Evolutionary conservation across 306 rosid species (phyloP).

Genomic region (Dryas drummondii): DNA sequence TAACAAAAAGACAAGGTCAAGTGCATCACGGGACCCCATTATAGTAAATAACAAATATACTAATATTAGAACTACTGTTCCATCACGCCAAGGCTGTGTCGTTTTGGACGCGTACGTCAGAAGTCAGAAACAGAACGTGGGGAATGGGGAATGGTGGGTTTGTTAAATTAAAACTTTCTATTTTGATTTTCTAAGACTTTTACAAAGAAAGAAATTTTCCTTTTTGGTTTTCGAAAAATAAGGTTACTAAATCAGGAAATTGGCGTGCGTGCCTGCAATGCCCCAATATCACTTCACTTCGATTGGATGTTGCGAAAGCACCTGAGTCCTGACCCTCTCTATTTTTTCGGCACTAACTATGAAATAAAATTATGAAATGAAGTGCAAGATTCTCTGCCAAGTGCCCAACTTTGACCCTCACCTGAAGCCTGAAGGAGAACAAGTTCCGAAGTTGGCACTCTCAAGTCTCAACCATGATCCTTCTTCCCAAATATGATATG

Average conservation of each 20-base stretch:
- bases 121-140: background rate
- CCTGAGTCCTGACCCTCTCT: background rate
- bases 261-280: background rate
- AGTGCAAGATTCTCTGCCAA: background rate
- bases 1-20: conserved; percentile 10
- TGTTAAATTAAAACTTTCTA: no score
- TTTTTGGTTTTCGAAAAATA: conserved; percentile 31
- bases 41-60: no score
- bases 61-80: no score
- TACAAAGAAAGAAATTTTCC: conserved; percentile 1
- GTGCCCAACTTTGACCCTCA: conserved; percentile 9
- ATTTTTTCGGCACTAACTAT: background rate
- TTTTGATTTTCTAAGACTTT: no score
- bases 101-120: conserved; percentile 41
- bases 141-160: background rate
- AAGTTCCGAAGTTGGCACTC: conserved; percentile 13
- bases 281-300: background rate
- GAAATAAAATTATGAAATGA: background rate
- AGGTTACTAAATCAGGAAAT: conserved; percentile 63
- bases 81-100: no score
- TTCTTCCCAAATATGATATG: background rate
- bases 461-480: background rate
- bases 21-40: background rate
- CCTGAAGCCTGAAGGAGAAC: conserved; percentile 13
- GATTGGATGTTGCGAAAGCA: conserved; percentile 13